Percentiles rank a stretch among this genome's conserved stretches.
These are phyloP conservation scores for Fusarium vanettenii DNA, from an alignment of 2,329 filamentous ascomycete genomes.

Conservation along the genomic window DNA sequence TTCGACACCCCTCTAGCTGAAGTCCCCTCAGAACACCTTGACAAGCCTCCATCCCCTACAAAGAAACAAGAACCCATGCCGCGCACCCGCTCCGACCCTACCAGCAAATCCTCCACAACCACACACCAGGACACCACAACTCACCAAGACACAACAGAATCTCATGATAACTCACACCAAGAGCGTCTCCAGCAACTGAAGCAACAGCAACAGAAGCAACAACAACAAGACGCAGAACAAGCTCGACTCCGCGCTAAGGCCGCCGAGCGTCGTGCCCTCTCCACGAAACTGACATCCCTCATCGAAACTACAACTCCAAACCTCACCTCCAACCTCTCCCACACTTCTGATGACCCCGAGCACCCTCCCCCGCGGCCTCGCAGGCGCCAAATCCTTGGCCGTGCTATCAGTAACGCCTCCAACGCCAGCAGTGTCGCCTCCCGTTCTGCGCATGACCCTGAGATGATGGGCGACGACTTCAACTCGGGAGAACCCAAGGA, in stretches of 20 bases:
- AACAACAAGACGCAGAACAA: conserved; percentile 35
- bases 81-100: conserved; percentile 55
- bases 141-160: conserved; percentile 4
- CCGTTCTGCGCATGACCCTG: conserved; percentile 49
- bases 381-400: conserved; percentile 65
- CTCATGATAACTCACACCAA: background rate
- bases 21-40: conserved; percentile 53
- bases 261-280: conserved; percentile 55
- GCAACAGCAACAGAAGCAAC: conserved; percentile 29
- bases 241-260: conserved; percentile 45
- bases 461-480: conserved; percentile 35
- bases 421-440: conserved; percentile 60
- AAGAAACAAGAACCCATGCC: conserved; percentile 38
- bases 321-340: conserved; percentile 25
- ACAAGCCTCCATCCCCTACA: conserved; percentile 53
- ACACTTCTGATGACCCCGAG: conserved; percentile 27
- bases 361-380: conserved; percentile 42
- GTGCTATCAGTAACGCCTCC: conserved; percentile 69
- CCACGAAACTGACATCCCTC: conserved; percentile 57
- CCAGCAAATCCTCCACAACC: conserved; percentile 12
- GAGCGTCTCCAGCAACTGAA: conserved; percentile 6
- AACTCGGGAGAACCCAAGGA: conserved; percentile 41
- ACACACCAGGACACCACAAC: conserved; percentile 1
- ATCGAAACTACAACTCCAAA: conserved; percentile 47
- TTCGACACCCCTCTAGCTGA: conserved; percentile 55